Conservation (phyloP, 78 protist species). For the Anaeramoeba flamelloides region DNA sequence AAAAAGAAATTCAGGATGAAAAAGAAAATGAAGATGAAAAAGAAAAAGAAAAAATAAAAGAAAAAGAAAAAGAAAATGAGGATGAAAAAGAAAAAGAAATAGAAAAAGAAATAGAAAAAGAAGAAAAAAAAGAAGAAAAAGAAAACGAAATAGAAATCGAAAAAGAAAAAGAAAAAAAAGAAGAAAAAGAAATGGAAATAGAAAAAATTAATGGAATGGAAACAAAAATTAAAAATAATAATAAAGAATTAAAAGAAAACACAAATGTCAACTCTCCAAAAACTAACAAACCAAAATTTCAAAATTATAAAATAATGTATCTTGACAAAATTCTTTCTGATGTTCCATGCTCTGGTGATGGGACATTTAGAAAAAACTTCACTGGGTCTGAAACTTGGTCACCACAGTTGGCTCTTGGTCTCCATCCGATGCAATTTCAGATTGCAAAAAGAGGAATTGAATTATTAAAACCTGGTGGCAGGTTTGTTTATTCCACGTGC, state of each 20-base stretch:
- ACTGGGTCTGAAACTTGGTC: conserved; percentile 66
- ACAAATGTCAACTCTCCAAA: not conserved
- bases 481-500: conserved; percentile 2
- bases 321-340: not conserved
- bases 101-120: not conserved
- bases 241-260: not conserved
- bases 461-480: conserved; percentile 53
- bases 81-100: not conserved
- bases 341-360: conserved; percentile 15
- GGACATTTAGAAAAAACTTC: conserved; percentile 23
- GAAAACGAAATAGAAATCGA: not conserved
- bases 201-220: not conserved
- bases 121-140: not conserved
- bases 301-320: conserved; percentile 3
- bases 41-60: too few relatives aligned
- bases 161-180: not conserved
- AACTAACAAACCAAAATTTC: not conserved
- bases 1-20: too few relatives aligned
- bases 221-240: not conserved
- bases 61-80: too few relatives aligned
- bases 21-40: too few relatives aligned
- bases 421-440: conserved; percentile 53
- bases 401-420: not conserved
- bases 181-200: not conserved
- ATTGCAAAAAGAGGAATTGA: conserved; percentile 53